Base-by-base conservation (phyloP, 192 early-diverging fungal species). In the Tieghemiomyces parasiticus region DNA sequence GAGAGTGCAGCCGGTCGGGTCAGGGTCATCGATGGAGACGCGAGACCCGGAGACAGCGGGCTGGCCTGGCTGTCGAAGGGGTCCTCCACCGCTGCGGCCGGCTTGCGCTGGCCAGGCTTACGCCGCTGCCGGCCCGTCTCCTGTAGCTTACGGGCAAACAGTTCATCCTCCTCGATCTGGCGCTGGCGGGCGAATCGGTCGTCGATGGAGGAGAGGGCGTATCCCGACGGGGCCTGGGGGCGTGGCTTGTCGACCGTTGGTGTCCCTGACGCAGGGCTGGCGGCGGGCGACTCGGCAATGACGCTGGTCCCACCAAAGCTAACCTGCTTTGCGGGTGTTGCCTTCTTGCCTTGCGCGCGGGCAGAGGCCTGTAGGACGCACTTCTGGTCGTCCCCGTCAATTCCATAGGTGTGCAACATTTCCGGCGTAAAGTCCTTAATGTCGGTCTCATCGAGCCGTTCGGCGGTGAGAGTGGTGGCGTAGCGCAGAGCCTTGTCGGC, bases 301-400 rank as follows among this genome's bases (percentile, higher is more conserved):
- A 69, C 64, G 50, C 54, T 60, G 58, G 62, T 26, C n/a, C 66
- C 48, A 46, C 69, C 67, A 46, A 72, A 67, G 53, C 67, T 61
- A 25, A 69, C 67, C 53, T 69, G 65, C 35, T 79, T 76, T 47
- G 46, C 65, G 24, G 61, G 60, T 55, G 61, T 61, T 34, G 12
- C 42, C 38, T 51, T 72, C 70, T 62, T 67, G 50, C 63, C 77
- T 49, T 63, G 67, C 60, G 70, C 74, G 29, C 60, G 75, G 63
- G 25, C 74, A 61, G 60, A 73, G 25, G 61, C 87, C 66, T 64
- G 74, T 38, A 82, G 71, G 35, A 98, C 79, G 25, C 84, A 74
- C 58, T 86, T 75, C 30, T 94, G 84, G 69, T 98, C 89, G 0
- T 79, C 84, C 45, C 91, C 89, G 62, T 86, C 85, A 25, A 95